These are phyloP conservation scores for Talaromyces stipitatus DNA, from an alignment of 495 filamentous ascomycete genomes.

Conservation along the genomic window DNA sequence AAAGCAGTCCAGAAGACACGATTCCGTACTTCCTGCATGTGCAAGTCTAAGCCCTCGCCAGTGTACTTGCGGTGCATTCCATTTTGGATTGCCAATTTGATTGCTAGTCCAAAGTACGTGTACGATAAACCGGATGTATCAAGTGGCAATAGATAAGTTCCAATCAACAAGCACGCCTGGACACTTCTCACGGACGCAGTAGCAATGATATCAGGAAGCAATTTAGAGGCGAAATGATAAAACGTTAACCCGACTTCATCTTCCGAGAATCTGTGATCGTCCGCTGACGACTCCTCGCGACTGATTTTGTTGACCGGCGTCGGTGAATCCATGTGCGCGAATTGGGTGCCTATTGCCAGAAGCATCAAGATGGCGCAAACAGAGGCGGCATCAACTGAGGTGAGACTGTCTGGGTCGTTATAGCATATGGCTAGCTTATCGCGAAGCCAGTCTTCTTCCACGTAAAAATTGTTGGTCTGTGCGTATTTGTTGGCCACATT, in stretches of 20 bases:
- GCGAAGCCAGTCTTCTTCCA: constrained; percentile 41
- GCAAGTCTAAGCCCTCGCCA: constrained; percentile 33
- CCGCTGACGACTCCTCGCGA: constrained; percentile 17
- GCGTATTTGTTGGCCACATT: constrained; percentile 48
- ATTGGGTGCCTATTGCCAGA: constrained; percentile 47
- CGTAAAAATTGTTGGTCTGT: constrained; percentile 45
- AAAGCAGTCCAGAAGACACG: constrained; percentile 46
- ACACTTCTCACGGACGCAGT: constrained; percentile 44
- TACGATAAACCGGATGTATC: constrained; percentile 45
- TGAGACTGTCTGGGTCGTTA: constrained; percentile 31
- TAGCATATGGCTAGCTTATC: constrained; percentile 40
- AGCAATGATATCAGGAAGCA: constrained; percentile 48
- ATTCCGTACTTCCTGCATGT: constrained; percentile 39
- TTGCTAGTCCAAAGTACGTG: constrained; percentile 42
- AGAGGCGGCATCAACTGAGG: constrained; percentile 36
- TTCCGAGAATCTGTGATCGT: constrained; percentile 41
- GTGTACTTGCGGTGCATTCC: constrained; percentile 46
- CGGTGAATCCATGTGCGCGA: constrained; percentile 43
- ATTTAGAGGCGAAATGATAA: constrained; percentile 41
- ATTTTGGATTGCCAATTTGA: constrained; percentile 46
- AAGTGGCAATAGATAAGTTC: constrained; percentile 40
- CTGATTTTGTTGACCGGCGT: constrained; percentile 33
- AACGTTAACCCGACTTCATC: constrained; percentile 46
- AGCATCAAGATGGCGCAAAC: constrained; percentile 44
- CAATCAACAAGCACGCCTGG: constrained; percentile 43